A percentile compares a stretch with the other conserved stretches of the same genome.
phyloP scores from a whole-genome alignment of 2,329 filamentous ascomycete genomes.

The Colletotrichum tabaci region DNA sequence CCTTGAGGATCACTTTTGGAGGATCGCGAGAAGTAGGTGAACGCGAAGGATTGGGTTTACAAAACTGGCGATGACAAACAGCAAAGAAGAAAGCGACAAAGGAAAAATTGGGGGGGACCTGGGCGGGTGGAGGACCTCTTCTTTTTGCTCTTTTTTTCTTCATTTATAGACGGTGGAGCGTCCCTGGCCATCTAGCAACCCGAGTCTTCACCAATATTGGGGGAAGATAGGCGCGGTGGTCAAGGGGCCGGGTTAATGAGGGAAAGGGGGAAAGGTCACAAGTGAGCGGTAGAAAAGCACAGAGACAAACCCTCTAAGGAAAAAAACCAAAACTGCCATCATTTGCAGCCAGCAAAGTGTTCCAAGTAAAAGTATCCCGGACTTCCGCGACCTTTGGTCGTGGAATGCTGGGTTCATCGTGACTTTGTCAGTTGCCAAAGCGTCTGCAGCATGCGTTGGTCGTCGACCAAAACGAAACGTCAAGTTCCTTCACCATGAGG shows the following conservation, averaged over 20 bases:
- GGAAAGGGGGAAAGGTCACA: neutral
- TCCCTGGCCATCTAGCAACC: neutral
- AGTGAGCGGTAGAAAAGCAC: neutral
- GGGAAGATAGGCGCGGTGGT: constrained; percentile 5
- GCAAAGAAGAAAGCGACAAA: neutral
- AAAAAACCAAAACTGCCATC: neutral
- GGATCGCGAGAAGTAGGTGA: neutral
- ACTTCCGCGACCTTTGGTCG: no score
- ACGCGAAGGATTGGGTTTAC: neutral
- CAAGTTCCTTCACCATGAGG: no score
- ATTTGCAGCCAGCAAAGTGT: no score
- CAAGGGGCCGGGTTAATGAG: neutral
- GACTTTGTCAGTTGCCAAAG: no score
- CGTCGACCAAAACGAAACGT: no score
- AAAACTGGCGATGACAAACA: neutral
- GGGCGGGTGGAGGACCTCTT: no score
- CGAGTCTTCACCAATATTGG: neutral
- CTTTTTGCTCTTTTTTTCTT: neutral
- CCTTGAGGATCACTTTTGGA: neutral
- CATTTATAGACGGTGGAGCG: neutral
- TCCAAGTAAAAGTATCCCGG: no score
- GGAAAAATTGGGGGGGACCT: no score
- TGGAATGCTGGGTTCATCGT: no score
- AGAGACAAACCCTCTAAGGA: neutral
- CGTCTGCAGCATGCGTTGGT: no score